Base-by-base conservation (phyloP, 2,329 filamentous ascomycete species). In the Cryphonectria japonica region DNA sequence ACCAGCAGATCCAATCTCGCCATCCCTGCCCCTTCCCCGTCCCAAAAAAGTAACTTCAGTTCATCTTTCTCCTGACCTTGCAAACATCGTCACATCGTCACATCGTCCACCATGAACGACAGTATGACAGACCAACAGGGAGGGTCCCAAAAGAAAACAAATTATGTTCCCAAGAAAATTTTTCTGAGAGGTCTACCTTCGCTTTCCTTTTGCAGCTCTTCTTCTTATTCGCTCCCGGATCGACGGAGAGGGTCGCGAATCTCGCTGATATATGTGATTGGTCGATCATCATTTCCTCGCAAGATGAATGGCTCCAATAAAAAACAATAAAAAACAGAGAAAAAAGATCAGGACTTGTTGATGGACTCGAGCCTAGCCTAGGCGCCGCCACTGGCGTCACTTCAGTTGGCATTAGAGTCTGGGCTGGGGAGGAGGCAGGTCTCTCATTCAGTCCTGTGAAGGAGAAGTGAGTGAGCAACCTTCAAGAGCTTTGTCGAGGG, bases 1-100 rank as follows among this genome's bases (percentile, higher is more conserved):
- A 29, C 52, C 52, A 54, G 52, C 52, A 50, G 52, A 54, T 54
- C 52, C n/a, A 54, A 54, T 54, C 52, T 54, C 54, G 54, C 13
- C 54, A 34, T 34, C 54, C 54, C 29, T 59, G 26, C 54, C 14
- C 26, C 11, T 11, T 39, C 9, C 11, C 46, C 46, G 5, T 14
- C 26, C 54, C 26, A 14, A 32, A 59, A 59, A 52, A 19, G 26
- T 19, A 59, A 59, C 26, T 16, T 32, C 29, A 34, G 13, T 16
- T 59, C 54, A 59, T 59, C 54, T 16, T 8, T 8, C 8, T 34
- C 2, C 29, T 29, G 4, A 54, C 50, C 50, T 26, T 26, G 50
- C 22, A 57, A 11, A 57, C 52, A 57, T 57, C 52, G 54, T 59
- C 54, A 59, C 54, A 32, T 59, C 54, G 54, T 14, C 34, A 34